phyloP scores from a whole-genome alignment of 164 flowering plant species.

The Saururus chinensis region DNA sequence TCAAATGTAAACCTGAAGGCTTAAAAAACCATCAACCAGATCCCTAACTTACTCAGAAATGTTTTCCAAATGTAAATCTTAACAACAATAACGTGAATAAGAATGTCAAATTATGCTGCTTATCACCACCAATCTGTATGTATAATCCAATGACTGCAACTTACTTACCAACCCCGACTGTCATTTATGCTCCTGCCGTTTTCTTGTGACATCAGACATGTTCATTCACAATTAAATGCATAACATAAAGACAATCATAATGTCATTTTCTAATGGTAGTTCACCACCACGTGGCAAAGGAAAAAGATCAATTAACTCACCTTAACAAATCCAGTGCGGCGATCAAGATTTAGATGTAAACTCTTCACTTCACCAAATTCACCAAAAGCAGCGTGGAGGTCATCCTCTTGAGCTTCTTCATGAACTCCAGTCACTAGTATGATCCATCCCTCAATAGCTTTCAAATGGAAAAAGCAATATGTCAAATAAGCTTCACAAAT shows the following conservation, averaged over 20 bases:
- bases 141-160: no score
- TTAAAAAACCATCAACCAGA: no score
- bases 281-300: neutral
- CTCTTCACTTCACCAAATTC: conserved; percentile 88
- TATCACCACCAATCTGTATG: no score
- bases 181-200: no score
- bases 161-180: no score
- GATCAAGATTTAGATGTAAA: conserved; percentile 92
- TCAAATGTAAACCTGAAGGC: no score
- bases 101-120: no score
- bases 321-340: conserved; percentile 94
- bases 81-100: no score
- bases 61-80: no score
- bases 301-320: conserved; percentile 18
- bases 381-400: conserved; percentile 72
- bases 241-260: neutral
- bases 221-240: no score
- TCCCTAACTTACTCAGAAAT: no score
- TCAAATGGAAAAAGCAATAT: neutral
- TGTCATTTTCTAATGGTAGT: neutral
- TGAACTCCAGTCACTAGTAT: conserved; percentile 87
- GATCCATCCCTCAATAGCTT: conserved; percentile 97
- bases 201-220: no score
- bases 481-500: neutral
- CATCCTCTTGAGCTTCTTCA: conserved; percentile 96